A percentile compares a stretch with the other conserved stretches of the same genome.
phyloP scores from a whole-genome alignment of 2,329 filamentous ascomycete genomes.

The Phaeosphaeria sp. region DNA sequence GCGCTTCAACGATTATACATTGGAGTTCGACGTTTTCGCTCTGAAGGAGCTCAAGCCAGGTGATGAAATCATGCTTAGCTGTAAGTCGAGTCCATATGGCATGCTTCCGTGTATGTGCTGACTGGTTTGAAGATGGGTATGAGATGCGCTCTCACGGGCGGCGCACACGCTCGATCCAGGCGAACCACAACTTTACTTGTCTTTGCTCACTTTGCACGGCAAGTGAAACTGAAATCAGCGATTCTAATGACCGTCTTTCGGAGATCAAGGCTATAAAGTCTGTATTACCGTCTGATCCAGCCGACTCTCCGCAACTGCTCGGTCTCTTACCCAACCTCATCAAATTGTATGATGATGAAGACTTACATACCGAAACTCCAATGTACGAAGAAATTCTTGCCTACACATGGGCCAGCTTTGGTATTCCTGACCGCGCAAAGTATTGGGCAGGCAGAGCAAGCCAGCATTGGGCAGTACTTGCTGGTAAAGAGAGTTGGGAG shows the following conservation, averaged over 20 bases:
- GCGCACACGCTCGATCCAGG: conserved; percentile 25
- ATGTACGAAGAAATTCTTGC: conserved; percentile 43
- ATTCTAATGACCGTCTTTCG: conserved; percentile 34
- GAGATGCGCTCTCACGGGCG: conserved; percentile 18
- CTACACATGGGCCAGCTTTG: conserved; percentile 38
- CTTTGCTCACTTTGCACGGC: conserved; percentile 38
- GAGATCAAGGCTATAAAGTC: conserved; percentile 35
- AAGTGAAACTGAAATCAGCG: conserved; percentile 10
- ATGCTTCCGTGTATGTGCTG: neutral
- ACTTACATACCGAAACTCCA: conserved; percentile 27
- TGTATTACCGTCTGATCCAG: conserved; percentile 26
- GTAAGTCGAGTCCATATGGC: conserved; percentile 15
- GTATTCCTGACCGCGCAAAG: conserved; percentile 30
- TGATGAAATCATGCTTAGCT: conserved; percentile 40
- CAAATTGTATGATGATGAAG: conserved; percentile 33
- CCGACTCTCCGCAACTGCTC: conserved; percentile 28
- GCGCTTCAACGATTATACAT: conserved; percentile 38
- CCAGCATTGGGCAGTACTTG: conserved; percentile 32
- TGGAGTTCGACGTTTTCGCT: conserved; percentile 36
- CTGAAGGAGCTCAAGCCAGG: conserved; percentile 34
- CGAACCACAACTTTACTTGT: conserved; percentile 40
- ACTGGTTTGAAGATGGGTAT: conserved; percentile 31
- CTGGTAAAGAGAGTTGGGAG: conserved; percentile 35
- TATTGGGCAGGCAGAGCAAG: conserved; percentile 36
- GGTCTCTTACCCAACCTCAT: conserved; percentile 33